Conservation (phyloP, 2,329 filamentous ascomycete species). For the Fusarium sp. region DNA sequence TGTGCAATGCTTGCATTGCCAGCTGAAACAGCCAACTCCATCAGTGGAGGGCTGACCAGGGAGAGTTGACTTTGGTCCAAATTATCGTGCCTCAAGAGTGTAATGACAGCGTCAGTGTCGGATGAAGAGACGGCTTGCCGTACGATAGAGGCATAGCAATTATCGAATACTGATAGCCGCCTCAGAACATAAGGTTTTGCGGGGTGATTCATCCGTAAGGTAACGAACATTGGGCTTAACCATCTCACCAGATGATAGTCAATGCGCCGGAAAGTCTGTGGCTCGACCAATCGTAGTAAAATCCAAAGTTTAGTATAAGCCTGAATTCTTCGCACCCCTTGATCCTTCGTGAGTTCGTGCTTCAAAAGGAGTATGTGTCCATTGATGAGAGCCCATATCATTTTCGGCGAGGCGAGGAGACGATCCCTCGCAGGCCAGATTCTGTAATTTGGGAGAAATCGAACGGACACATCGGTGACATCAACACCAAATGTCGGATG, state of each 20-base stretch:
- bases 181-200: neutral
- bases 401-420: neutral
- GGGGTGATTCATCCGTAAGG: neutral
- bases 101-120: neutral
- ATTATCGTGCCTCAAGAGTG: neutral
- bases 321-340: neutral
- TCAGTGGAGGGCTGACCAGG: neutral
- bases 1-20: neutral
- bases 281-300: too few relatives aligned
- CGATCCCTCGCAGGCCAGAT: too few relatives aligned
- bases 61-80: neutral
- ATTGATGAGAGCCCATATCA: neutral
- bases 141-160: fast-evolving
- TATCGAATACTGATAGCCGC: neutral
- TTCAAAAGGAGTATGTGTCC: neutral
- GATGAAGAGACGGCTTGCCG: neutral
- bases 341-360: neutral
- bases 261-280: too few relatives aligned
- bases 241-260: neutral
- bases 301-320: neutral
- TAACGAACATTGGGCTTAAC: neutral
- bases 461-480: too few relatives aligned
- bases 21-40: neutral
- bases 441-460: too few relatives aligned
- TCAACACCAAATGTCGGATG: too few relatives aligned